Conservation (phyloP, 306 rosid species). For the Cucurbita moschata region DNA sequence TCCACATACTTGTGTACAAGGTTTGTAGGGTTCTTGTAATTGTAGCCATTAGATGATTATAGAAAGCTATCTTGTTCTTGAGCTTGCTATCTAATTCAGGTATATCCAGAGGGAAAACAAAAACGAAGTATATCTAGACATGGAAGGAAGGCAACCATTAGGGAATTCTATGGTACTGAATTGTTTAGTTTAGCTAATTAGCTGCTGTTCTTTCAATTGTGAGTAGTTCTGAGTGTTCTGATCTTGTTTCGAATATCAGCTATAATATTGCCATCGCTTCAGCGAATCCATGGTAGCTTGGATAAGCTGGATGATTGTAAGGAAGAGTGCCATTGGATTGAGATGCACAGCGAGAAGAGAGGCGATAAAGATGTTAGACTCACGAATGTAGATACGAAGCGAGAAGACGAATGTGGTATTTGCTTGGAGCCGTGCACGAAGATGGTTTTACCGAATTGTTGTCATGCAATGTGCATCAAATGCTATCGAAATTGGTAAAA, state of each 20-base stretch:
- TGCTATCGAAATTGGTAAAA: constrained; percentile 94
- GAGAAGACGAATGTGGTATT: constrained; percentile 96
- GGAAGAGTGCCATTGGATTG: constrained; percentile 25
- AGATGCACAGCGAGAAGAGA: constrained; percentile 28
- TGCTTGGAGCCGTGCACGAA: constrained; percentile 93
- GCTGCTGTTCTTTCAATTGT: background rate
- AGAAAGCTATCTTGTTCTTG: background rate
- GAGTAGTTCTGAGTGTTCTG: background rate
- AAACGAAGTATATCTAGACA: constrained; percentile 42
- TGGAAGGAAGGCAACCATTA: constrained; percentile 84
- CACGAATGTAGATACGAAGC: constrained; percentile 40
- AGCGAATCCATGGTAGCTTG: constrained; percentile 64
- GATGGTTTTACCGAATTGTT: constrained; percentile 89
- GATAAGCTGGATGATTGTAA: constrained; percentile 36
- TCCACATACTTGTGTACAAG: constrained; percentile 76
- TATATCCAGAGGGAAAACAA: constrained; percentile 50
- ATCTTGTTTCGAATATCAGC: constrained; percentile 33
- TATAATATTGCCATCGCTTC: constrained; percentile 82
- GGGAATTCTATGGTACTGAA: constrained; percentile 71
- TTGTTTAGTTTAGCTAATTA: background rate
- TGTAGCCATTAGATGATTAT: background rate
- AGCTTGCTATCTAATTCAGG: constrained; percentile 27
- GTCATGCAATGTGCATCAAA: constrained; percentile 93
- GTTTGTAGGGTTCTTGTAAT: constrained; percentile 22
- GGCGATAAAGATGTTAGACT: constrained; percentile 35